Evolutionary conservation across 352 stramenopile genomes (phyloP).

Genomic region (Paralagenidium karlingii): DNA sequence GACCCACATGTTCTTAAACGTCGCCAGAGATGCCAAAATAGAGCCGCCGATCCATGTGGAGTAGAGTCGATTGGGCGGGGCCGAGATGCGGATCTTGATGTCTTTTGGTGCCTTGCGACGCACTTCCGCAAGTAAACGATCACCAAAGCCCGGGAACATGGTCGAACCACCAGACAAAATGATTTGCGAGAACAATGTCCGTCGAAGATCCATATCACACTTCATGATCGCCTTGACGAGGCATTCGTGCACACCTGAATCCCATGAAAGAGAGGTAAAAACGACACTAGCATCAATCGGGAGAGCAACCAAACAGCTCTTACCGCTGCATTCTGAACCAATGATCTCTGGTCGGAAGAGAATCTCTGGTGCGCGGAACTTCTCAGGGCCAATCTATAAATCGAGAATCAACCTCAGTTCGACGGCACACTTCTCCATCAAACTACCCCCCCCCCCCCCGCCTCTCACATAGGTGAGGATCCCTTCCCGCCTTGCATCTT

Average conservation of each 20-base stretch:
- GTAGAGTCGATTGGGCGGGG: slow-evolving; percentile 90
- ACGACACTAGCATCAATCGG: not conserved
- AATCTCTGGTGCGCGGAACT: slow-evolving; percentile 67
- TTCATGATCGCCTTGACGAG: slow-evolving; percentile 93
- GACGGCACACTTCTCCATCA: no score
- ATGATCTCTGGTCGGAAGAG: slow-evolving; percentile 79
- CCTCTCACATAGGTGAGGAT: no score
- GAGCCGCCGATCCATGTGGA: slow-evolving; percentile 97
- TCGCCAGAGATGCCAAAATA: slow-evolving; percentile 94
- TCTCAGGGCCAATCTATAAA: slow-evolving; percentile 59
- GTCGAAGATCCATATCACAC: slow-evolving; percentile 94
- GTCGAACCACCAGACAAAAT: slow-evolving; percentile 92
- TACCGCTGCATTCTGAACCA: slow-evolving; percentile 49
- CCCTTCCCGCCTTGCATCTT: not conserved
- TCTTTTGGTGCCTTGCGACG: slow-evolving; percentile 82
- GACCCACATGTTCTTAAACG: slow-evolving; percentile 99
- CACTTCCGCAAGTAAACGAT: slow-evolving; percentile 91
- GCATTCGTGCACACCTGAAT: slow-evolving; percentile 77
- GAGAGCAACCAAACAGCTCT: not conserved
- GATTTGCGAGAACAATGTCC: slow-evolving; percentile 88
- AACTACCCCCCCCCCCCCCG: no score
- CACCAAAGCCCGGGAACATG: slow-evolving; percentile 90
- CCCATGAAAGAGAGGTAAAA: not conserved
- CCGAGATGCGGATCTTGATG: slow-evolving; percentile 94
- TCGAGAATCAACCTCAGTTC: not conserved